Conservation (phyloP, 371 early-diverging fungal genomes). For the Mortierella sp. region DNA sequence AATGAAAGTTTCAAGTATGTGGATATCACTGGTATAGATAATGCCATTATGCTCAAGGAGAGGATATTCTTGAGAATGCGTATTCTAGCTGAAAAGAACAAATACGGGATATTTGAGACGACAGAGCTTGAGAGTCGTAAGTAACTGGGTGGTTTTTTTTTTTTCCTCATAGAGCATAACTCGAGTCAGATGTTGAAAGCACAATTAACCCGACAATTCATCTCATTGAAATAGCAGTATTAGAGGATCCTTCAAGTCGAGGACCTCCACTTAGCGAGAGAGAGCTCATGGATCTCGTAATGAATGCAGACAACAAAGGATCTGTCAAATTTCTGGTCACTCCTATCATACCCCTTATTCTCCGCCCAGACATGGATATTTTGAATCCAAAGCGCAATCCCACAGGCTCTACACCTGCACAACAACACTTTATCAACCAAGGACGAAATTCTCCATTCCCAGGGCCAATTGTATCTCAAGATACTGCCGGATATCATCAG, state of each 20-base stretch:
- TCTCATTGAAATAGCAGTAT: slow-evolving; percentile 1
- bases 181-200: neutral
- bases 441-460: slow-evolving; percentile 41
- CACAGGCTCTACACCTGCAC: slow-evolving; percentile 11
- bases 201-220: neutral
- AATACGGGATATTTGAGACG: slow-evolving; percentile 65
- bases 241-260: slow-evolving; percentile 26
- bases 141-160: neutral
- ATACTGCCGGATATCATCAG: slow-evolving; percentile 30
- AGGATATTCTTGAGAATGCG: slow-evolving; percentile 62
- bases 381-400: slow-evolving; percentile 47
- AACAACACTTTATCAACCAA: slow-evolving; percentile 12
- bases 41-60: slow-evolving; percentile 63
- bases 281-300: slow-evolving; percentile 39
- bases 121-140: slow-evolving; percentile 65
- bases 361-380: slow-evolving; percentile 45
- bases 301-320: slow-evolving; percentile 38
- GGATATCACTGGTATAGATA: slow-evolving; percentile 65
- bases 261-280: slow-evolving; percentile 35
- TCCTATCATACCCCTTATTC: slow-evolving; percentile 46
- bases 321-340: slow-evolving; percentile 48
- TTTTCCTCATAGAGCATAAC: neutral
- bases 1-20: slow-evolving; percentile 70
- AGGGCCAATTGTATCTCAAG: slow-evolving; percentile 11
- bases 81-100: slow-evolving; percentile 58